A percentile compares a stretch with the other conserved stretches of the same genome.
These are phyloP conservation scores for Xylariales sp. DNA, from an alignment of 2,329 filamentous ascomycete genomes.

Conservation along the genomic window DNA sequence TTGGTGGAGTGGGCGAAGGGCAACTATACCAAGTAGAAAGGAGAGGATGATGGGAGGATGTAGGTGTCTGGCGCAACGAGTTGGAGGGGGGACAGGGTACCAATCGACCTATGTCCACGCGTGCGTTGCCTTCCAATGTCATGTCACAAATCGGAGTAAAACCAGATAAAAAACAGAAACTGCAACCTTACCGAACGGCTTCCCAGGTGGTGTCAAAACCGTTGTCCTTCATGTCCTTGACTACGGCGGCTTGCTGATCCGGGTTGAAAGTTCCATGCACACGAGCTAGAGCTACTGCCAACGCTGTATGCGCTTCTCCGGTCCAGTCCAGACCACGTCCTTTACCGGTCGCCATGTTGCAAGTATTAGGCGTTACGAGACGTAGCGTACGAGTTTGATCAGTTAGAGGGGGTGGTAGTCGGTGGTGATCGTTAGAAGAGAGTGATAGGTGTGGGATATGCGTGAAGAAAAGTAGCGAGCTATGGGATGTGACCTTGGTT, in stretches of 20 bases:
- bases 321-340: slow-evolving; percentile 11
- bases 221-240: slow-evolving; percentile 26
- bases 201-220: slow-evolving; percentile 36
- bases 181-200: slow-evolving; percentile 34
- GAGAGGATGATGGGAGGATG: background rate
- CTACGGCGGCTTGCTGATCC: slow-evolving; percentile 30
- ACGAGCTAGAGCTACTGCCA: slow-evolving; percentile 16
- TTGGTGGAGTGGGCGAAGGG: slow-evolving; percentile 2
- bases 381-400: background rate
- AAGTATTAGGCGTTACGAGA: background rate
- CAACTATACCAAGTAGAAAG: background rate
- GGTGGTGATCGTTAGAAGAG: background rate
- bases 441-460: background rate
- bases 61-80: slow-evolving; percentile 5
- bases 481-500: slow-evolving; percentile 12
- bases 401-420: background rate
- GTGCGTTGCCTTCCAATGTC: slow-evolving; percentile 22
- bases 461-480: slow-evolving; percentile 5
- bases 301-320: slow-evolving; percentile 24
- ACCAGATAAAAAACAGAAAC: slow-evolving; percentile 20
- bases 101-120: slow-evolving; percentile 11
- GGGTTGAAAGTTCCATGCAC: slow-evolving; percentile 24
- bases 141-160: background rate
- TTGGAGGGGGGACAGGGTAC: slow-evolving; percentile 13
- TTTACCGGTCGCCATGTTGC: slow-evolving; percentile 22